A percentile compares a stretch with the other conserved stretches of the same genome.
Conservation (phyloP, 164 flowering plant species). For the Piper longum region DNA sequence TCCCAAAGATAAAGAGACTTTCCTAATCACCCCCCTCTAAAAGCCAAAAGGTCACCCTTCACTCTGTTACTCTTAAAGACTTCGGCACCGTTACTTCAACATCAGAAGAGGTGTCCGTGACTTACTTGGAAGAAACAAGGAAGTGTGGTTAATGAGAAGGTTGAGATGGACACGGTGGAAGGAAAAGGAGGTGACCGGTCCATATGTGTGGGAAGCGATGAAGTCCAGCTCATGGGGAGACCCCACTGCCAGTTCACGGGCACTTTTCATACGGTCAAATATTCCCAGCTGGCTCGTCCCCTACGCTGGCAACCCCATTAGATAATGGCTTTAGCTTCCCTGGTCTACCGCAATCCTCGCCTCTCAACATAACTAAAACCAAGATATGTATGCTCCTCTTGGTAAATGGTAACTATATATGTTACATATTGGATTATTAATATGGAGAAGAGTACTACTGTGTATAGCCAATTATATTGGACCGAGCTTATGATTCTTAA, state of each 20-base stretch:
- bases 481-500: no score
- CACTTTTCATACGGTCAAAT: background rate
- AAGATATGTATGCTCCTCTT: background rate
- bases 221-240: slow-evolving; percentile 6
- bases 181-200: slow-evolving; percentile 1
- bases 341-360: background rate
- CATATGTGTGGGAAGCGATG: no score
- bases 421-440: no score
- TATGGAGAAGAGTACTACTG: no score
- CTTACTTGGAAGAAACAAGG: no score
- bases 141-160: no score
- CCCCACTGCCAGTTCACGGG: slow-evolving; percentile 4
- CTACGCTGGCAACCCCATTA: background rate
- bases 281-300: slow-evolving; percentile 2
- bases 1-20: no score
- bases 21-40: no score
- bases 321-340: background rate
- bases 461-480: no score
- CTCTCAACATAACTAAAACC: background rate
- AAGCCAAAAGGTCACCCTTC: background rate
- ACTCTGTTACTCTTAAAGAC: no score
- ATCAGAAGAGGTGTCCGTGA: no score
- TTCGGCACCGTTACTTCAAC: background rate
- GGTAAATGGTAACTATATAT: no score
- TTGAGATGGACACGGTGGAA: background rate